These are phyloP conservation scores for Nitzschia sp. DNA, from an alignment of 108 stramenopile species.

Conservation along the genomic window DNA sequence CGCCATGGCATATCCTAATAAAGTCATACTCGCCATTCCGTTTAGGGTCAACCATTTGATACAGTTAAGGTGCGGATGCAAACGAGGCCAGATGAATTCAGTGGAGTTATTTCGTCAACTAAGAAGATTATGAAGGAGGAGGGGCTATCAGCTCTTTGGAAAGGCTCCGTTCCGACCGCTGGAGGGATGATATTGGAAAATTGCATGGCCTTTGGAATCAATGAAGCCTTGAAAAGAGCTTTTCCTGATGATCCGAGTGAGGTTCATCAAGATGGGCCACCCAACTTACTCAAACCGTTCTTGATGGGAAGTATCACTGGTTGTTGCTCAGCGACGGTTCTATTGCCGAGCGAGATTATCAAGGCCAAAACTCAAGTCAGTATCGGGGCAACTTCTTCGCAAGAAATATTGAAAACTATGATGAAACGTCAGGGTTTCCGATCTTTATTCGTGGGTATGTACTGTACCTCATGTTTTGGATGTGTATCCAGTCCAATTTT, in stretches of 20 bases:
- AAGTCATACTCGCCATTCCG: not conserved
- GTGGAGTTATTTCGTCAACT: conserved; percentile 46
- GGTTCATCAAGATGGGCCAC: conserved; percentile 40
- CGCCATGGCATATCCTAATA: not conserved
- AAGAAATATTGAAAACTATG: conserved; percentile 70
- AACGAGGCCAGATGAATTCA: conserved; percentile 59
- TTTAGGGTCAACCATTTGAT: conserved; percentile 73
- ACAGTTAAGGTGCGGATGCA: conserved; percentile 90
- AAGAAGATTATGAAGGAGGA: conserved; percentile 58
- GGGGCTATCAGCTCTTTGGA: conserved; percentile 65
- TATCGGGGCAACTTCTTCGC: conserved; percentile 58
- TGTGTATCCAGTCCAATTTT: too few species aligned
- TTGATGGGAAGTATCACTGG: conserved; percentile 86
- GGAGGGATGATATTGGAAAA: conserved; percentile 88
- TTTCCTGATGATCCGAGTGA: conserved; percentile 61
- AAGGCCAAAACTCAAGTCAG: conserved; percentile 88
- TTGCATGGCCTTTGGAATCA: conserved; percentile 91
- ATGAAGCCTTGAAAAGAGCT: conserved; percentile 85
- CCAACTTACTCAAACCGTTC: conserved; percentile 77
- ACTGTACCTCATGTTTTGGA: too few species aligned
- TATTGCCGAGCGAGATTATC: conserved; percentile 83
- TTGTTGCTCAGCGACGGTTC: conserved; percentile 74
- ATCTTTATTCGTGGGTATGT: conserved; percentile 61
- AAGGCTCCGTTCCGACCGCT: conserved; percentile 86
- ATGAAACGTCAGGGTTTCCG: conserved; percentile 56